Percentiles rank a stretch among this genome's conserved stretches.
Evolutionary conservation across 306 rosid species (phyloP).

Genomic region (Quercus berberidifolia): DNA sequence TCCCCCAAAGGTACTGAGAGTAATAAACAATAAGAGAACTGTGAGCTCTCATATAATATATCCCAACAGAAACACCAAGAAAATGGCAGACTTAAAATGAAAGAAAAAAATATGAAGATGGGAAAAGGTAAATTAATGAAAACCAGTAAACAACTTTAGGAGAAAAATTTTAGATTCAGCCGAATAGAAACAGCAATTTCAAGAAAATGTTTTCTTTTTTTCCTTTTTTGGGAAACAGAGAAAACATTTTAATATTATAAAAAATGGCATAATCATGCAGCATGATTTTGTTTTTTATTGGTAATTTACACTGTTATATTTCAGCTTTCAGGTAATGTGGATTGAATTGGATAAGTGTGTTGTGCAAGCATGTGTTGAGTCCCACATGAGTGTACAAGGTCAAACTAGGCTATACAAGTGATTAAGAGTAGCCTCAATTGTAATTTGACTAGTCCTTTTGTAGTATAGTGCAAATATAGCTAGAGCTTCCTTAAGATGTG

Average conservation of each 20-base stretch:
- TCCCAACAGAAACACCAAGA: not conserved
- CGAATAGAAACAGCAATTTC: not conserved
- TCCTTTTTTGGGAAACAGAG: not conserved
- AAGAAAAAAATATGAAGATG: not conserved
- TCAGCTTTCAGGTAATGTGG: too few species aligned
- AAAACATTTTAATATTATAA: not conserved
- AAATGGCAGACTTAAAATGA: not conserved
- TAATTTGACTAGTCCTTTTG: too few species aligned
- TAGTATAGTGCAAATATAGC: too few species aligned
- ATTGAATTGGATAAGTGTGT: too few species aligned
- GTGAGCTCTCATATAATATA: constrained; percentile 12
- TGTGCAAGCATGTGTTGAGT: too few species aligned
- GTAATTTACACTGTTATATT: too few species aligned
- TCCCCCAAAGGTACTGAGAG: constrained; percentile 87
- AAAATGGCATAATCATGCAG: not conserved
- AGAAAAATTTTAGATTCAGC: not conserved
- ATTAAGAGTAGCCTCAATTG: too few species aligned
- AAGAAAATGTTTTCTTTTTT: not conserved
- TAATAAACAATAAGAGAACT: constrained; percentile 2
- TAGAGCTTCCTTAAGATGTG: too few species aligned
- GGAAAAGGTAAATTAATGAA: not conserved
- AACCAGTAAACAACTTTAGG: not conserved
- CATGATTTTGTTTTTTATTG: not conserved
- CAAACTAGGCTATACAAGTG: too few species aligned
- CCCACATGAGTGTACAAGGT: too few species aligned